These are phyloP conservation scores for Sporothrix mexicana DNA, from an alignment of 2,329 filamentous ascomycete genomes.

Conservation along the genomic window DNA sequence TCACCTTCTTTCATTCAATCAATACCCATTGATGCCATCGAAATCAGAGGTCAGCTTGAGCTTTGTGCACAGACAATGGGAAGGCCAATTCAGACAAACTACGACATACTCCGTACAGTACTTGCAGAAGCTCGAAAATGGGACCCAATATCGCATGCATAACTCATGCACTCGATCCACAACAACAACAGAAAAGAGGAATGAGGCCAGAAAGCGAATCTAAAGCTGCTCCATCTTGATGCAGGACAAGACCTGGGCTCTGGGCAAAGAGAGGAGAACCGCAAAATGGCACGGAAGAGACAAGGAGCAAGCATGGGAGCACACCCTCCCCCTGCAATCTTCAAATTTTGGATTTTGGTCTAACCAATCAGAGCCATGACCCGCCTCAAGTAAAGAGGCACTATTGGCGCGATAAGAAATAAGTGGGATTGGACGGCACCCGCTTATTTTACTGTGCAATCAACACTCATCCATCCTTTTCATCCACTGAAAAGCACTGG, in stretches of 20 bases:
- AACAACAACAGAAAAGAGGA: neutral
- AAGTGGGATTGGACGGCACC: neutral
- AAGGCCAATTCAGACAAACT: neutral
- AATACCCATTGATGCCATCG: no score
- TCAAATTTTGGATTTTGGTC: neutral
- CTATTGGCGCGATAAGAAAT: slow-evolving; percentile 31
- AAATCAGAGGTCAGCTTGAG: slow-evolving; percentile 2
- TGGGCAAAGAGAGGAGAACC: neutral
- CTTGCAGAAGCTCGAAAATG: no score
- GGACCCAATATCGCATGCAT: neutral
- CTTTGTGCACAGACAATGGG: slow-evolving; percentile 12
- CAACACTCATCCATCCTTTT: no score
- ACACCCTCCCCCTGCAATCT: neutral
- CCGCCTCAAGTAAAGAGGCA: neutral
- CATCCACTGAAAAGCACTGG: neutral
- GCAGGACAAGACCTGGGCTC: neutral
- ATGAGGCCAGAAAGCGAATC: neutral
- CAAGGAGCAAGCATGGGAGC: neutral
- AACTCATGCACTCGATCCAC: neutral
- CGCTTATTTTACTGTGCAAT: no score
- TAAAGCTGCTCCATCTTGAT: slow-evolving; percentile 22
- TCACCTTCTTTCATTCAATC: neutral
- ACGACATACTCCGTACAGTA: no score
- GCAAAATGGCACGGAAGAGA: neutral
- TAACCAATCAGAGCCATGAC: slow-evolving; percentile 14